Conservation (phyloP, 1,139 yeast species). For the Sugiyamaella paludigena region DNA sequence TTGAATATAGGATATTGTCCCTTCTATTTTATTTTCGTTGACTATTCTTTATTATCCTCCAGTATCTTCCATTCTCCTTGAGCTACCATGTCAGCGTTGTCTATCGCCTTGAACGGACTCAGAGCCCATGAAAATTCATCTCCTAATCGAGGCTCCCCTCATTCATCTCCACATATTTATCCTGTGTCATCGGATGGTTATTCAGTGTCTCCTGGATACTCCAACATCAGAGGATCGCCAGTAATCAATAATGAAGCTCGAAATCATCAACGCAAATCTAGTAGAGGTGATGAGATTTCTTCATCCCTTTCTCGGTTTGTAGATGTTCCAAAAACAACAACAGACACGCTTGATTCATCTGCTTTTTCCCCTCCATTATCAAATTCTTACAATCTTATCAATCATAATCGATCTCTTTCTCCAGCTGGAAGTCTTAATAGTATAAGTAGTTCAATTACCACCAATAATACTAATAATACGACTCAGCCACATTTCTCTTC, state of each 20-base stretch:
- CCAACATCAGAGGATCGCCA: constrained; percentile 6
- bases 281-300: too few relatives aligned
- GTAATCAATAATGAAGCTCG: too few relatives aligned
- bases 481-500: not conserved
- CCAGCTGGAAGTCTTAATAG: constrained; percentile 9
- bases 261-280: too few relatives aligned
- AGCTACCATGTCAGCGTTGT: constrained; percentile 10
- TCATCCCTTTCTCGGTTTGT: constrained; percentile 1
- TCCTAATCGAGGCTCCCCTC: not conserved
- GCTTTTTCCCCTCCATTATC: constrained; percentile 7
- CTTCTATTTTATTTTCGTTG: too few relatives aligned
- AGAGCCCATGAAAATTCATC: constrained; percentile 6
- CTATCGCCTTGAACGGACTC: constrained; percentile 9
- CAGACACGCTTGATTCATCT: constrained; percentile 7
- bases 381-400: constrained; percentile 1
- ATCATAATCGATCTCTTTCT: constrained; percentile 3
- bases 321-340: constrained; percentile 8
- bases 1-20: too few relatives aligned
- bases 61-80: too few relatives aligned
- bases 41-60: too few relatives aligned
- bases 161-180: too few relatives aligned
- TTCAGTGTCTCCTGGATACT: not conserved
- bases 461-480: not conserved
- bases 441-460: not conserved
- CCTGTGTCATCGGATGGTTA: too few relatives aligned